Conservation (phyloP, 176 grass and related monocot species). For the Triticum aestivum region DNA sequence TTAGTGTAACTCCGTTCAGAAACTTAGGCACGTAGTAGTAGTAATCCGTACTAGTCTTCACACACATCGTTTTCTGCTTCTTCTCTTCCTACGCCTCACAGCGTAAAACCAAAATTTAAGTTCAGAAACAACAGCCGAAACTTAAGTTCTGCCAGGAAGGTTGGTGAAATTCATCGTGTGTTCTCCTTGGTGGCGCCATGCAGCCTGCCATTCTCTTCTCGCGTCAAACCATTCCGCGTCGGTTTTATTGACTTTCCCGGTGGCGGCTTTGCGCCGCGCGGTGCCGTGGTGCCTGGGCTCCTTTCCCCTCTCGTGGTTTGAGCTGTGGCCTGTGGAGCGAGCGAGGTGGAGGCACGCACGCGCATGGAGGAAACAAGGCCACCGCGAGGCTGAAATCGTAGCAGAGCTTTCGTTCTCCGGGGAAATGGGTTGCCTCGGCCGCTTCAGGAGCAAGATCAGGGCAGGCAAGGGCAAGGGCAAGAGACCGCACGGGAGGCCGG, state of each 20-base stretch:
- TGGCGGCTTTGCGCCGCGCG: neutral
- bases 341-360: neutral
- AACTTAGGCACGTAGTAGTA: neutral
- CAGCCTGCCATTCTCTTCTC: neutral
- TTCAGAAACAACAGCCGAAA: too few relatives aligned
- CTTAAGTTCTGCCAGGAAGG: neutral
- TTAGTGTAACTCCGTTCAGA: neutral
- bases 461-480: conserved; percentile 1
- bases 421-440: conserved; percentile 41
- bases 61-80: neutral
- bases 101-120: too few relatives aligned
- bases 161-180: conserved; percentile 8
- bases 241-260: neutral
- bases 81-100: neutral
- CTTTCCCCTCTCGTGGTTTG: neutral
- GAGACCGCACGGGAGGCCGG: neutral
- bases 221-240: conserved; percentile 3
- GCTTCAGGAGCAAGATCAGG: conserved; percentile 20
- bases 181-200: neutral
- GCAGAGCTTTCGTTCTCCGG: neutral
- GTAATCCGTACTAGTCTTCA: neutral
- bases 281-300: neutral
- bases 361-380: neutral
- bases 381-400: neutral
- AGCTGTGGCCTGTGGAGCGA: neutral